These are phyloP conservation scores for Kwoniella pini DNA, from an alignment of 768 basidiomycete species.

Conservation along the genomic window DNA sequence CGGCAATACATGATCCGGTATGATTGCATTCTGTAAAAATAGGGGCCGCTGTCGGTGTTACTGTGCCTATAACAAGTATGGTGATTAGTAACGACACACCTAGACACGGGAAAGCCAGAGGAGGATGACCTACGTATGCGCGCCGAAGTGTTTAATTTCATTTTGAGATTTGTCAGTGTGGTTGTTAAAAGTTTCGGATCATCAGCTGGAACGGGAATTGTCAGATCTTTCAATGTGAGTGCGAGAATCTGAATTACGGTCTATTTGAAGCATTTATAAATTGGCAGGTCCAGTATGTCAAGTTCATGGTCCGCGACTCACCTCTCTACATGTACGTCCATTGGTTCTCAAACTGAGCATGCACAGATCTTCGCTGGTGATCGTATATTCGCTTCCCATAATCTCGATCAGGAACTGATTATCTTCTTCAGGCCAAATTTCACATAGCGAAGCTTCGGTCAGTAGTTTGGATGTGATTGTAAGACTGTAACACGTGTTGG, in stretches of 20 bases:
- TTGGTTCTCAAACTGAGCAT: neutral
- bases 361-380: neutral
- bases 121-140: too few relatives aligned
- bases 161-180: too few relatives aligned
- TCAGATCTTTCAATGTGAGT: neutral
- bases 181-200: neutral
- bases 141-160: too few relatives aligned
- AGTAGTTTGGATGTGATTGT: neutral
- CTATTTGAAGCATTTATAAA: too few relatives aligned
- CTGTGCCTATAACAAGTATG: neutral
- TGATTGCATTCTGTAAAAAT: conserved; percentile 11
- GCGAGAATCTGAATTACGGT: neutral
- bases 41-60: neutral
- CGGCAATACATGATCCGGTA: conserved; percentile 8
- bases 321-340: neutral
- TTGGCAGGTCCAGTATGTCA: too few relatives aligned
- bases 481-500: neutral
- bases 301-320: neutral
- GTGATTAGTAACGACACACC: too few relatives aligned
- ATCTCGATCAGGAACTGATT: neutral
- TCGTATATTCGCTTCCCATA: neutral
- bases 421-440: neutral
- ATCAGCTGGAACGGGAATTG: neutral
- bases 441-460: neutral
- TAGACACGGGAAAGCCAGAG: neutral